Base-by-base conservation (phyloP, 305 asterid genomes). In the Fraxinus dipetala region DNA sequence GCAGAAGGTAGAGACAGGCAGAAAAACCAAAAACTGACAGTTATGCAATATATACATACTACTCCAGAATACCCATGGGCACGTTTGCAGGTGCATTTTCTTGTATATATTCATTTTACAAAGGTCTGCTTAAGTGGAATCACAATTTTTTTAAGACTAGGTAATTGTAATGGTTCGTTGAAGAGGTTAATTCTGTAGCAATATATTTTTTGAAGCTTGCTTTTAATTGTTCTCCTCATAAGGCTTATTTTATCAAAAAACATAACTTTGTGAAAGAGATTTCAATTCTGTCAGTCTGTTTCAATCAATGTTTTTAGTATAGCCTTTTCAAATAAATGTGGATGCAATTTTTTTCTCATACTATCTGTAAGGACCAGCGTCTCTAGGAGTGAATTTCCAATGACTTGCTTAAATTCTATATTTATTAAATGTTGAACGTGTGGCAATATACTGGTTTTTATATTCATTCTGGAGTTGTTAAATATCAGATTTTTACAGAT, bases 401-500 rank as follows among this genome's bases (percentile, higher is more conserved):
- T 11, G 22, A 69, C 40, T 56, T 28, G 70, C 63, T 16, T 70
- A 54, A 76, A 73, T 26, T 61, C 65, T 31, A 31, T 31, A 31
- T 3, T 31, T 31, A 3, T 4, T 31, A 31, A 31, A 31, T 31
- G 34, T 31, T 31, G 34, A 31, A 31, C 5, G 0, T 31, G 34
- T 31, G 34, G 34, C 34, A 31, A 31, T 31, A 31, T 31, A 31
- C 5, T 31, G 34, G 34, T 31, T 31, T 31, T 31, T 31, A 31
- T 31, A 31, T 31, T 31, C 34, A 31, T 4, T 31, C 34, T 31
- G 34, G 34, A 31, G 34, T 31, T 63, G 69, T 78, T 81, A 67
- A 56, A 45, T 67, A 31, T 59, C 61, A 18, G 16, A 16, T 63
- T 76, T 14, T 84, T 78, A 34, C 35, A 51, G 78, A 56, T 86